These are phyloP conservation scores for Parietaria judaica DNA, from an alignment of 306 rosid genomes.

Conservation along the genomic window DNA sequence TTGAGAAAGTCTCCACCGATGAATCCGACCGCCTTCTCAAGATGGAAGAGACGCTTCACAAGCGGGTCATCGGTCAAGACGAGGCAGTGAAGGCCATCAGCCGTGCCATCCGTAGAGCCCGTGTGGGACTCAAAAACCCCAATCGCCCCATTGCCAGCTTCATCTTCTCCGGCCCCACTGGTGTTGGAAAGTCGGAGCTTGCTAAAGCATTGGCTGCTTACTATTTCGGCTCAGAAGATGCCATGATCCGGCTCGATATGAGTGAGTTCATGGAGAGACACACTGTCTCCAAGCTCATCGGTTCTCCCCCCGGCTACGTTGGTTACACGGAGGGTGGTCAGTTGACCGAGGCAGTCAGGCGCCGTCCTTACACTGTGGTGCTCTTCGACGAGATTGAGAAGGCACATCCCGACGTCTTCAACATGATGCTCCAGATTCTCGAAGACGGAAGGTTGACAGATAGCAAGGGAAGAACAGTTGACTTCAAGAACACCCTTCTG, in stretches of 20 bases:
- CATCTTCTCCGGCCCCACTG: slow-evolving; percentile 96
- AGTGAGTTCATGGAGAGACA: slow-evolving; percentile 98
- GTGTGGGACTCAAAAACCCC: slow-evolving; percentile 92
- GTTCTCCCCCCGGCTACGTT: slow-evolving; percentile 96
- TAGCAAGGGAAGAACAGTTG: slow-evolving; percentile 94
- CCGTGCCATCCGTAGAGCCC: slow-evolving; percentile 87
- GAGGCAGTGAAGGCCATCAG: slow-evolving; percentile 95
- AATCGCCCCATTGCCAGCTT: slow-evolving; percentile 95
- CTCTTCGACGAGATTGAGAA: slow-evolving; percentile 95
- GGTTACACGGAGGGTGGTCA: slow-evolving; percentile 98
- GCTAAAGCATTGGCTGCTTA: slow-evolving; percentile 88
- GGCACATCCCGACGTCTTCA: slow-evolving; percentile 95
- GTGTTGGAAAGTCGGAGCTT: slow-evolving; percentile 95
- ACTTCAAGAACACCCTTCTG: slow-evolving; percentile 89
- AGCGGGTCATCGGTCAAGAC: slow-evolving; percentile 80
- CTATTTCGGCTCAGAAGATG: slow-evolving; percentile 93
- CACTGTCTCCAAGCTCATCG: slow-evolving; percentile 87
- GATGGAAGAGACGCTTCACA: slow-evolving; percentile 95
- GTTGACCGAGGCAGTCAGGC: slow-evolving; percentile 91
- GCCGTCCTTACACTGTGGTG: slow-evolving; percentile 90
- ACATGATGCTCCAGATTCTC: slow-evolving; percentile 96
- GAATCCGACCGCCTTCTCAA: slow-evolving; percentile 95
- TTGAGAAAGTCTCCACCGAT: slow-evolving; percentile 84
- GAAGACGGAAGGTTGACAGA: slow-evolving; percentile 96
- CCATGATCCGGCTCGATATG: slow-evolving; percentile 97